phyloP scores from a whole-genome alignment of 2,329 filamentous ascomycete genomes.

The Penicillium verrucosum region DNA sequence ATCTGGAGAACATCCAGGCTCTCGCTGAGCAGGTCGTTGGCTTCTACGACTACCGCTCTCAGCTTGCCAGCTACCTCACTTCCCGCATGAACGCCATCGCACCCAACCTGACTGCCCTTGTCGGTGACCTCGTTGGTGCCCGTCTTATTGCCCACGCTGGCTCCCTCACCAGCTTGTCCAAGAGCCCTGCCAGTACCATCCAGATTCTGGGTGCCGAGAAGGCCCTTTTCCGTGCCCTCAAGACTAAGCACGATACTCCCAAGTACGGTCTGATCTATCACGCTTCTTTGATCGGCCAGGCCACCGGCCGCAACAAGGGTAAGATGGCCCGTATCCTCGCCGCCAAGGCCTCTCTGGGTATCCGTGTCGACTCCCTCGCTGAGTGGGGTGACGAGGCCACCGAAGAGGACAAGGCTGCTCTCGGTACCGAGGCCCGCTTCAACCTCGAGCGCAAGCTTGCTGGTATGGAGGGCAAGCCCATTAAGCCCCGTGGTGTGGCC shows the following conservation, averaged over 20 bases:
- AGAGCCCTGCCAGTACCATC: slow-evolving; percentile 90
- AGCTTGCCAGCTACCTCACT: slow-evolving; percentile 84
- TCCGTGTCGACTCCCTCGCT: slow-evolving; percentile 85
- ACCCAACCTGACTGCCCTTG: slow-evolving; percentile 87
- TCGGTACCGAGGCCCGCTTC: slow-evolving; percentile 63
- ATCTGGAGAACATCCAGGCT: slow-evolving; percentile 87
- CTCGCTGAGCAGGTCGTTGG: slow-evolving; percentile 90
- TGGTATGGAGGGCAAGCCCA: slow-evolving; percentile 80
- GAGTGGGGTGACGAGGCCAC: slow-evolving; percentile 75
- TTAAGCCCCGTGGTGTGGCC: slow-evolving; percentile 70
- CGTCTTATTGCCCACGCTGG: slow-evolving; percentile 92
- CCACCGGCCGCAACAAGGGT: slow-evolving; percentile 97
- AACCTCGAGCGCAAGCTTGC: slow-evolving; percentile 51
- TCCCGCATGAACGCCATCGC: slow-evolving; percentile 96
- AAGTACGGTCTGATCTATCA: slow-evolving; percentile 97
- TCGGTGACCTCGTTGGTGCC: slow-evolving; percentile 91
- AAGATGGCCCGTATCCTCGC: slow-evolving; percentile 97
- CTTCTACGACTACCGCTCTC: slow-evolving; percentile 84
- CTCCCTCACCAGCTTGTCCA: slow-evolving; percentile 90
- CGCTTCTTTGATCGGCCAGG: slow-evolving; percentile 90
- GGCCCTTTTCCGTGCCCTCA: slow-evolving; percentile 94
- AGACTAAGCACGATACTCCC: slow-evolving; percentile 98
- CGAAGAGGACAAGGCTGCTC: slow-evolving; percentile 81
- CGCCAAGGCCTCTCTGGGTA: slow-evolving; percentile 86
- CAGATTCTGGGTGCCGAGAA: slow-evolving; percentile 99